Evolutionary conservation across 2,329 filamentous ascomycete species (phyloP), one percentile per base, ranked within the genome.

Genomic region (Pseudocercospora vitis): DNA sequence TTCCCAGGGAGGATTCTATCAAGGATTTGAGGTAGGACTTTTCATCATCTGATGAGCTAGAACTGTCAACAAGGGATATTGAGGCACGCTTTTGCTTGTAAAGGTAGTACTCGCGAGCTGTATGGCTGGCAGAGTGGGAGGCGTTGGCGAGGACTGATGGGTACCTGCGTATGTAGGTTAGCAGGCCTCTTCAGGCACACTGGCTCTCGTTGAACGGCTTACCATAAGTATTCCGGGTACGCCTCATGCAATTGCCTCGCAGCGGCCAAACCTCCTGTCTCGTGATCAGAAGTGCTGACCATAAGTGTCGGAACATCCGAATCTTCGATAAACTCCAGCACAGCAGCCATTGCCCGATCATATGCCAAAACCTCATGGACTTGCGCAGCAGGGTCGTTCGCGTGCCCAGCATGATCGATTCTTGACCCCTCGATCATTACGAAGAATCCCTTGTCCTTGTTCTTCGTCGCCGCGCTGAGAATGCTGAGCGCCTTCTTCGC

Each of bases 401-500:
- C 76, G 60, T 81, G 79, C 45, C 91, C 94, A 3, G 94, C 92
- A 69, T 99, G 94, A 67, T 99, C 94, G 65, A 99, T 97, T 35
- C 94, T 82, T 65, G 89, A 95, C 3, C 91, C 94, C 73, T 99
- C 94, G 57, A 99, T 95, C 92, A 99, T 96, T 64, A 99, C 78
- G 74, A 99, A 99, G 78, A 97, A 99, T 3, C 94, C 94, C 72
- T 95, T 85, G 35, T 97, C 90, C 58, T 83, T 90, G 67, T 91
- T 79, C 66, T 82, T 79, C 0, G 94, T 96, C 0, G 91, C 94
- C 55, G 85, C 84, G 58, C 87, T 87, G 19, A 99, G 81, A 1
- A 89, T 85, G 11, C 80, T 83, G 57, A 99, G 77, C 1, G 94
- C 92, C 12, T 89, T 89, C 62, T 81, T 80, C 7, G 92, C 84